A percentile compares a stretch with the other conserved stretches of the same genome.
These are phyloP conservation scores for Apiospora sp. DNA, from an alignment of 2,329 filamentous ascomycete genomes.

Conservation along the genomic window DNA sequence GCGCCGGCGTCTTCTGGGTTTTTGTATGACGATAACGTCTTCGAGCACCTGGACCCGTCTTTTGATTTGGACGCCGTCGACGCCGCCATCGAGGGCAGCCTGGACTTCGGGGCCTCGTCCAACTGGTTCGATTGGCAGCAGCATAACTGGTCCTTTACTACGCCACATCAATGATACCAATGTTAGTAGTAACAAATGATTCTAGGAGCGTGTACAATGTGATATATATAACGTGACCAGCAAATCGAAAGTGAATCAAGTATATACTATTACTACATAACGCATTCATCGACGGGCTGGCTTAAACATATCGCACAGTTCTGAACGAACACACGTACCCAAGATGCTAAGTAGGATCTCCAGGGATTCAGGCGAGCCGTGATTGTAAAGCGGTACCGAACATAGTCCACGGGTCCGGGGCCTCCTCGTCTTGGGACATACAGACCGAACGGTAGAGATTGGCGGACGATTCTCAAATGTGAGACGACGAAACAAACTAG, in stretches of 20 bases:
- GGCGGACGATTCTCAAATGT: not conserved
- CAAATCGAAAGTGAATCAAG: not conserved
- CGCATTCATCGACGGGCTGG: no score
- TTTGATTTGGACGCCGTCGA: slow-evolving; percentile 63
- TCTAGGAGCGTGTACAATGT: not conserved
- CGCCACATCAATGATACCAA: not conserved
- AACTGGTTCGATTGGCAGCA: slow-evolving; percentile 55
- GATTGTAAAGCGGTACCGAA: no score
- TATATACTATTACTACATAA: no score
- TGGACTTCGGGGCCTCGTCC: slow-evolving; percentile 61
- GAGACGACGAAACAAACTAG: no score
- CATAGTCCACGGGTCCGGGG: no score
- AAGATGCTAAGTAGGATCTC: no score
- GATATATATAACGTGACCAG: not conserved
- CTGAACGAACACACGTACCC: no score
- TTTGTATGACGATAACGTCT: slow-evolving; percentile 48
- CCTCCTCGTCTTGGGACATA: no score
- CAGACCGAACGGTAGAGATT: not conserved
- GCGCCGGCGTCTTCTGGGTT: not conserved
- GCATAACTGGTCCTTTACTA: slow-evolving; percentile 15
- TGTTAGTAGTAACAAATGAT: not conserved
- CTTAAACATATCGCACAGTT: no score
- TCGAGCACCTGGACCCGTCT: slow-evolving; percentile 62
- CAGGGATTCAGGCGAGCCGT: no score
- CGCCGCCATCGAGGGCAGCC: slow-evolving; percentile 60